Conservation (phyloP, 495 filamentous ascomycete genomes). For the Trichoderma orchidacearum region DNA sequence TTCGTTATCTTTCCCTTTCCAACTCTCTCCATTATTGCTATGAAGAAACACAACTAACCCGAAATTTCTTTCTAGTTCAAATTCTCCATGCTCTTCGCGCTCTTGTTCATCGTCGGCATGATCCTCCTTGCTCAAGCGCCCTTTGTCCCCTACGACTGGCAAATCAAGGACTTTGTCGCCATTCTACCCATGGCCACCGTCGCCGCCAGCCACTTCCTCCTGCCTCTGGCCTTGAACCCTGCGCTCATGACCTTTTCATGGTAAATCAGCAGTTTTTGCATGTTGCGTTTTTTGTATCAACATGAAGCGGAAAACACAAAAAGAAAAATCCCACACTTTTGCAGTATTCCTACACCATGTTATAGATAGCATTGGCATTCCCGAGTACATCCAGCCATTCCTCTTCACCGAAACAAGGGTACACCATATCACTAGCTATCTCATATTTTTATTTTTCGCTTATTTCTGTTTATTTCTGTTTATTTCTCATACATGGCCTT, state of each 20-base stretch:
- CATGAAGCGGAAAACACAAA: neutral
- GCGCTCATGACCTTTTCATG: conserved; percentile 74
- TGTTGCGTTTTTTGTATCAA: neutral
- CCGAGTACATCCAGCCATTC: too few relatives aligned
- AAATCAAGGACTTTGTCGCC: conserved; percentile 65
- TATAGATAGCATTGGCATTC: too few relatives aligned
- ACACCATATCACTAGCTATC: neutral
- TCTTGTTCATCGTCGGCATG: conserved; percentile 49
- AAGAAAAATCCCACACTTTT: neutral
- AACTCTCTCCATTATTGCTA: neutral
- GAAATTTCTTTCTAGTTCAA: conserved; percentile 38
- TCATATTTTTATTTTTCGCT: neutral
- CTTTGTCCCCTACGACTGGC: conserved; percentile 54
- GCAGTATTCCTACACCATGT: neutral
- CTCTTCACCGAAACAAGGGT: too few relatives aligned
- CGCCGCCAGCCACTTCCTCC: conserved; percentile 49
- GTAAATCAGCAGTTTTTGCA: conserved; percentile 24
- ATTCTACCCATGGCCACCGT: conserved; percentile 70
- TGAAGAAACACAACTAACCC: too few relatives aligned
- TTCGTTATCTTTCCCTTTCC: conserved; percentile 8
- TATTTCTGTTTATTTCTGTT: neutral
- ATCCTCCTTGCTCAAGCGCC: conserved; percentile 48
- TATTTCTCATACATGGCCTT: neutral
- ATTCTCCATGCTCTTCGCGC: conserved; percentile 55
- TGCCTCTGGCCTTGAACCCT: conserved; percentile 63